Conservation (phyloP, 2,329 filamentous ascomycete species). For the Fusarium irregulare region DNA sequence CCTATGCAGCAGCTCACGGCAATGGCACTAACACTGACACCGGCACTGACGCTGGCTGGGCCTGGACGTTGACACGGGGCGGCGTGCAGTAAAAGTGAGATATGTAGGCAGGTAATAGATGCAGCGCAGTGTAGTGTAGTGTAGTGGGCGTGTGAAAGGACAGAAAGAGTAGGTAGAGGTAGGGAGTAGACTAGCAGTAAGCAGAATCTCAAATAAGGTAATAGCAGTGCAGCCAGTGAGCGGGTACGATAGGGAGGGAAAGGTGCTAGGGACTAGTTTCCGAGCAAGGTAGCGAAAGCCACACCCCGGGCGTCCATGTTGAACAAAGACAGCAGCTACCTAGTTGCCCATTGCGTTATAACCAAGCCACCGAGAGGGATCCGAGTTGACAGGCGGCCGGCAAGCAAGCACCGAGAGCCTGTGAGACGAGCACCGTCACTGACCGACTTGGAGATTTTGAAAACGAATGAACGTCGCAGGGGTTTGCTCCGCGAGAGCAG, state of each 20-base stretch:
- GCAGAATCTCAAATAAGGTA: constrained; percentile 29
- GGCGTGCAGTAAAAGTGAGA: constrained; percentile 22
- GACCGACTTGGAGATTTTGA: constrained; percentile 19
- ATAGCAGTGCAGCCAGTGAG: constrained; percentile 27
- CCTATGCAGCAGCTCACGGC: constrained; percentile 42
- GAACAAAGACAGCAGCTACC: constrained; percentile 32
- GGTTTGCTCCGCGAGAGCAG: constrained; percentile 22
- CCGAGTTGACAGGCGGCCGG: constrained; percentile 31
- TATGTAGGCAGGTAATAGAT: constrained; percentile 22
- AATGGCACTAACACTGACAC: constrained; percentile 28
- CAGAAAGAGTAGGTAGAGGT: constrained; percentile 33
- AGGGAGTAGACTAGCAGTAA: constrained; percentile 27
- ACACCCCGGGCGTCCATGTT: constrained; percentile 31
- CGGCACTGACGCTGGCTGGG: constrained; percentile 8
- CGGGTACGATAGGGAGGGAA: constrained; percentile 20
- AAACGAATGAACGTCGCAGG: constrained; percentile 25
- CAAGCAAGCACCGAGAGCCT: constrained; percentile 16
- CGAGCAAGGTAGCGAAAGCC: constrained; percentile 18
- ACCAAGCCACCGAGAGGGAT: constrained; percentile 42
- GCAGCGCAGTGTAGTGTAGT: constrained; percentile 18
- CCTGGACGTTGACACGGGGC: constrained; percentile 22
- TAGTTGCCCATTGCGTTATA: constrained; percentile 38
- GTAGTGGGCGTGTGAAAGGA: constrained; percentile 27
- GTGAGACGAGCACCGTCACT: constrained; percentile 30
- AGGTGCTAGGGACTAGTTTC: constrained; percentile 33